Evolutionary conservation across 768 basidiomycete genomes (phyloP).

Genomic region (Epithele typhae): DNA sequence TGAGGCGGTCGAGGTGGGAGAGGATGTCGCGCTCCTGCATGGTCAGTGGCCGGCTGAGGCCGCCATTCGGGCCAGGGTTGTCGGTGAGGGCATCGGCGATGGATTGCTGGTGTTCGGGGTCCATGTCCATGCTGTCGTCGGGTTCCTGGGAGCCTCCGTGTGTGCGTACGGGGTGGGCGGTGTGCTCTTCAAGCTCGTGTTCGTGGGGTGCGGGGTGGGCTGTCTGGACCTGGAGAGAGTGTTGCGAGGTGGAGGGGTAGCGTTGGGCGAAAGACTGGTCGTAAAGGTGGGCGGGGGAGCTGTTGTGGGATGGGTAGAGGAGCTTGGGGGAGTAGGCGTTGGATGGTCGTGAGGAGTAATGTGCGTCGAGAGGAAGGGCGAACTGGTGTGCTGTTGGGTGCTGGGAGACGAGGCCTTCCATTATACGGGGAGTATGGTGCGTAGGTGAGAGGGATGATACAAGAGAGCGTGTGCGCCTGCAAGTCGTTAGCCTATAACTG

Average conservation of each 20-base stretch:
- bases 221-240: constrained; percentile 25
- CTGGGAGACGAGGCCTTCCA: constrained; percentile 17
- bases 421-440: constrained; percentile 10
- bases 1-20: constrained; percentile 76
- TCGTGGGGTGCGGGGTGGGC: constrained; percentile 16
- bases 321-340: not conserved
- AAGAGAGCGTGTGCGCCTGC: constrained; percentile 7
- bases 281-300: not conserved
- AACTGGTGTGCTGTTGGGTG: constrained; percentile 6
- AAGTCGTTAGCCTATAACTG: constrained; percentile 7
- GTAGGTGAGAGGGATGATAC: not conserved
- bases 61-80: constrained; percentile 15
- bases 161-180: constrained; percentile 25
- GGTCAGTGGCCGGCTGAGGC: constrained; percentile 54
- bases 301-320: not conserved
- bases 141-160: not conserved
- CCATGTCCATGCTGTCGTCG: not conserved
- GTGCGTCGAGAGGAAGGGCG: constrained; percentile 1
- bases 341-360: not conserved
- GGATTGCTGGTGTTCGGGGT: constrained; percentile 6
- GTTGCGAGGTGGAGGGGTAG: constrained; percentile 1
- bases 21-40: constrained; percentile 64
- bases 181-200: constrained; percentile 28
- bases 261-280: not conserved
- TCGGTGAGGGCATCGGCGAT: constrained; percentile 17